A percentile compares a stretch with the other conserved stretches of the same genome.
Conservation (phyloP, 2,329 filamentous ascomycete species). For the Arachnomyces sp. region DNA sequence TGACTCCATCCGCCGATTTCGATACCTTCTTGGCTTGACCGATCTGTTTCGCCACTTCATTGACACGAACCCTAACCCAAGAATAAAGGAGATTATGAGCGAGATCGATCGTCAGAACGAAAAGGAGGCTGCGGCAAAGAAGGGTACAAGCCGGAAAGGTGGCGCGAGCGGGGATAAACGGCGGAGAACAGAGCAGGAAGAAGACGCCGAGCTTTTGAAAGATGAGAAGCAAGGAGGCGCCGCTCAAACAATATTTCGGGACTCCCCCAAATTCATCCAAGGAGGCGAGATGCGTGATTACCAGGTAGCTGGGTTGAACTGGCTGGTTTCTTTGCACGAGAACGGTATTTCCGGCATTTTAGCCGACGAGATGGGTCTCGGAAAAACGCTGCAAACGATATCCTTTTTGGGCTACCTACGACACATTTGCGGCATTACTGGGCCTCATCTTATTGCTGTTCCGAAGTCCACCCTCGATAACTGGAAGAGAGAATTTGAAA, state of each 20-base stretch:
- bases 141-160: slow-evolving; percentile 68
- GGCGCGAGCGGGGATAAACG: slow-evolving; percentile 70
- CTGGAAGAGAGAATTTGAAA: slow-evolving; percentile 90
- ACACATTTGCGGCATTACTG: slow-evolving; percentile 79
- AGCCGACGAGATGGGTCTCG: slow-evolving; percentile 96
- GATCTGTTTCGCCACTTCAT: slow-evolving; percentile 99
- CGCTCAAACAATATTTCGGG: slow-evolving; percentile 83
- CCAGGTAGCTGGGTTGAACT: slow-evolving; percentile 90
- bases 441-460: slow-evolving; percentile 83
- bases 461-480: slow-evolving; percentile 98
- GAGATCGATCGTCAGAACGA: slow-evolving; percentile 92
- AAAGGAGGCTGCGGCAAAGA: slow-evolving; percentile 62
- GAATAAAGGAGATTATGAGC: slow-evolving; percentile 84
- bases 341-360: slow-evolving; percentile 98
- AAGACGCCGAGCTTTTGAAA: slow-evolving; percentile 78
- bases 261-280: slow-evolving; percentile 83
- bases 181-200: slow-evolving; percentile 90
- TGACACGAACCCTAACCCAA: slow-evolving; percentile 90
- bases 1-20: slow-evolving; percentile 87
- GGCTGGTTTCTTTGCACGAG: slow-evolving; percentile 94
- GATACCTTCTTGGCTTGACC: slow-evolving; percentile 87
- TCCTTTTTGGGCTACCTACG: slow-evolving; percentile 91
- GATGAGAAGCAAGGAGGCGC: slow-evolving; percentile 84
- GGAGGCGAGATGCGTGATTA: slow-evolving; percentile 89
- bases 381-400: slow-evolving; percentile 96